phyloP scores from a whole-genome alignment of 345 rosid species.

The Arabis hirsuta region DNA sequence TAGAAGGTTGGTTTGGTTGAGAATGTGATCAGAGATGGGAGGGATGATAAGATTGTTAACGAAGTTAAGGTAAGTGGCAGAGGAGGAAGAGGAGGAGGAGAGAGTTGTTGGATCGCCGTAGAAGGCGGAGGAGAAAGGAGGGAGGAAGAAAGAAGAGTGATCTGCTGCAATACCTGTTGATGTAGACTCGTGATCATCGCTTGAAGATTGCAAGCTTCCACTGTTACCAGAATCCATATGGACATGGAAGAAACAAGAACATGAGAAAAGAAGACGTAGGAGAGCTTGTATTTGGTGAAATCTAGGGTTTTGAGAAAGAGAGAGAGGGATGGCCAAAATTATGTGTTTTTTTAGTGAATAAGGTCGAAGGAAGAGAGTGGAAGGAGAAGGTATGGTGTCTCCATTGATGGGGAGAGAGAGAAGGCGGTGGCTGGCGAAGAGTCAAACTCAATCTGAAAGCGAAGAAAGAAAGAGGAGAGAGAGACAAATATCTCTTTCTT shows the following conservation, averaged over 20 bases:
- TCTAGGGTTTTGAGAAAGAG: slow-evolving; percentile 48
- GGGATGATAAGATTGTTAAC: slow-evolving; percentile 28
- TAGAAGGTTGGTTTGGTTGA: slow-evolving; percentile 43
- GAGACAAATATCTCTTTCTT: slow-evolving; percentile 16
- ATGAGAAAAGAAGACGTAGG: slow-evolving; percentile 9
- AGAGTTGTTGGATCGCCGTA: slow-evolving; percentile 29
- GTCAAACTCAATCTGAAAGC: slow-evolving; percentile 77
- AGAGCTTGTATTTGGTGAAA: neutral
- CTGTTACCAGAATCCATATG: slow-evolving; percentile 85
- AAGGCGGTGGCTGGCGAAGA: slow-evolving; percentile 82
- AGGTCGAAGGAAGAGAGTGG: slow-evolving; percentile 52
- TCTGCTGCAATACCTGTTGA: slow-evolving; percentile 44
- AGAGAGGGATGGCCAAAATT: neutral
- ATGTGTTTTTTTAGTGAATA: slow-evolving; percentile 44
- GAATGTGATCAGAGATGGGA: slow-evolving; percentile 20
- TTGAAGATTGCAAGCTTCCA: slow-evolving; percentile 75
- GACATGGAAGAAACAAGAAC: slow-evolving; percentile 26
- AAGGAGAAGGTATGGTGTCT: slow-evolving; percentile 58
- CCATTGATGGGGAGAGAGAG: slow-evolving; percentile 53
- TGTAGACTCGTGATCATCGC: slow-evolving; percentile 67
- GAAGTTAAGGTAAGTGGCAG: slow-evolving; percentile 29
- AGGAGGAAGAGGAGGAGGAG: slow-evolving; percentile 39
- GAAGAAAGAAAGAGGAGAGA: slow-evolving; percentile 40
- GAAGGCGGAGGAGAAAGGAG: slow-evolving; percentile 41
- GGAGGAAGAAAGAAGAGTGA: slow-evolving; percentile 49